These are phyloP conservation scores for Myxozyma sirexii DNA, from an alignment of 805 yeast genomes.

Conservation along the genomic window DNA sequence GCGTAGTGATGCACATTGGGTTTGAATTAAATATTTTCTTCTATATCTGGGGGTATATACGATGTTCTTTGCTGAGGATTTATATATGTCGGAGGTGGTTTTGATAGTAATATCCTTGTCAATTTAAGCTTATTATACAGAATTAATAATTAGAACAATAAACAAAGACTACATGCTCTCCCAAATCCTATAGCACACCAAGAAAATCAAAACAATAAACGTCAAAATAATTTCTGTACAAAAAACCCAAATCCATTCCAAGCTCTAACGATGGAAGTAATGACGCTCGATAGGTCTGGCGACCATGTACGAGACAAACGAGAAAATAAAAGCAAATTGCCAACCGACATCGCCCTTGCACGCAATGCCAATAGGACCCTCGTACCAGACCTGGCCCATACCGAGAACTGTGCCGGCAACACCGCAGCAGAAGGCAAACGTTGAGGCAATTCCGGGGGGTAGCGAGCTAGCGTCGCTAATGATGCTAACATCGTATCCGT, in stretches of 20 bases:
- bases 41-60: neutral
- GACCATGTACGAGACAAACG: slow-evolving; percentile 62
- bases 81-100: too few relatives aligned
- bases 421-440: slow-evolving; percentile 52
- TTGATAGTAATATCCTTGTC: neutral
- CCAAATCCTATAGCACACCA: too few relatives aligned
- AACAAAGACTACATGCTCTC: too few relatives aligned
- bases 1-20: slow-evolving; percentile 23
- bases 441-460: slow-evolving; percentile 80
- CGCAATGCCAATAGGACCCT: slow-evolving; percentile 63
- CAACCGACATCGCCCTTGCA: slow-evolving; percentile 87
- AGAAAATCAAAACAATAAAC: neutral
- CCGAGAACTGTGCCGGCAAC: slow-evolving; percentile 84
- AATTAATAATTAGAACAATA: too few relatives aligned
- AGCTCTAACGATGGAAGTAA: slow-evolving; percentile 10
- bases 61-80: neutral
- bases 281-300: slow-evolving; percentile 63
- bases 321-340: slow-evolving; percentile 69
- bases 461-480: slow-evolving; percentile 60
- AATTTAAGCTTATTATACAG: neutral
- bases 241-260: neutral
- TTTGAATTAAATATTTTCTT: neutral
- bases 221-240: neutral
- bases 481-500: slow-evolving; percentile 60
- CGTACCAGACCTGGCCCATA: slow-evolving; percentile 84